Base-by-base conservation (phyloP, 768 basidiomycete genomes). In the Asterophora lycoperdoides region DNA sequence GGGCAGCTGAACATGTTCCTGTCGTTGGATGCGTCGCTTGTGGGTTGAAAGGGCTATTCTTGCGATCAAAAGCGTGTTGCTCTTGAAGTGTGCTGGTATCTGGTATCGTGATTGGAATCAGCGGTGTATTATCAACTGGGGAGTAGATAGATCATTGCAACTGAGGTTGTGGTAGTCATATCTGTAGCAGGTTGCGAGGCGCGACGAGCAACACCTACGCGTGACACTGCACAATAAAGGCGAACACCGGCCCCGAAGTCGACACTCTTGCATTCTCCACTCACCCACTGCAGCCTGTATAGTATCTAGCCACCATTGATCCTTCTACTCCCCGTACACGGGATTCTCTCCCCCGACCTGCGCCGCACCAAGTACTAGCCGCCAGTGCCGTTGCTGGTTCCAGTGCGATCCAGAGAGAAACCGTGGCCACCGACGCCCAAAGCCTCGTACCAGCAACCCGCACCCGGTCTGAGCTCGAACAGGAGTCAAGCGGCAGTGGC, bases 401-500 rank as follows among this genome's bases (percentile, higher is more conserved):
- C 18, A 54, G 65, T 55, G 59, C 62, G 52, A 48, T 63, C 54
- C 23, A 23, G 23, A 3, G 23, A 23, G 23, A 23, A 23, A 23
- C 23, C 23, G 23, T 23, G 23, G 23, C 23, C 23, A 23, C 23
- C 23, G 23, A 23, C 23, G 23, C 23, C 51, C 64, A 59, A 44
- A 77, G 77, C 66, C 71, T 83, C 61, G 72, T 88, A 58, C 86
- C 86, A 55, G 70, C 81, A 56, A 82, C 80, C 53, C 82, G 84
- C 65, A 67, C 77, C 40, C 71, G 81, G 69, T 72, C 77, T 55
- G 77, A 81, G 63, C 75, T 80, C 65, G 83, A 85, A 69, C 76
- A 77, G 63, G 70, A 58, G 19, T 37, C 26, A 9, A 29, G 7
- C 30, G 30, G 13, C n/a, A 46, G 28, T 55, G 59, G 62, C 65